A percentile compares a stretch with the other conserved stretches of the same genome.
Evolutionary conservation across 176 grass and related monocot genomes (phyloP).

Genomic region (Thalia dealbata): DNA sequence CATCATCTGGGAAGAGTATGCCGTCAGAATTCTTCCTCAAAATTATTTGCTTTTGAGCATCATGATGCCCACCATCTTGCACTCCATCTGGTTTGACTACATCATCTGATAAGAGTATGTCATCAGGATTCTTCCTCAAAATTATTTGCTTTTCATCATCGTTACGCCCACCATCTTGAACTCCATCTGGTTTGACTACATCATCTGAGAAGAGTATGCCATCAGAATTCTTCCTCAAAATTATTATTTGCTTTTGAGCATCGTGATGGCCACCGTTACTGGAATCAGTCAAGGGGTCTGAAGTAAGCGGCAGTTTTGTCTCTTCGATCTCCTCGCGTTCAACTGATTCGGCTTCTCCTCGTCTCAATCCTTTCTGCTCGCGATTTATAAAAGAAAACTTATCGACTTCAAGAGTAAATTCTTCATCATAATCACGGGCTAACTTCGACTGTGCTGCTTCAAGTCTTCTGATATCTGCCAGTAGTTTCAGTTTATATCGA

Average conservation of each 20-base stretch:
- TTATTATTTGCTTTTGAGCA: background rate
- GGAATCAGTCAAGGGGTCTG: constrained; percentile 6
- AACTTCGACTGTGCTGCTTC: constrained; percentile 19
- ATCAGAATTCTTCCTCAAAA: constrained; percentile 3
- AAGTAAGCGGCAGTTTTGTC: constrained; percentile 3
- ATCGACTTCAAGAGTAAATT: constrained; percentile 3
- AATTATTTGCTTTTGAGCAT: background rate
- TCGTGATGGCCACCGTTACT: background rate
- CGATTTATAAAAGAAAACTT: background rate
- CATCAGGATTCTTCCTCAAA: constrained; percentile 4
- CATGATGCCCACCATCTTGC: background rate
- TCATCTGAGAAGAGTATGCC: background rate
- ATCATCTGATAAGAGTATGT: background rate
- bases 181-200: constrained; percentile 3
- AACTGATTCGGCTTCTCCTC: constrained; percentile 9
- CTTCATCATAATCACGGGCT: constrained; percentile 5
- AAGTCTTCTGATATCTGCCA: constrained; percentile 32
- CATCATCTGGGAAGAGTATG: background rate
- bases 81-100: constrained; percentile 1
- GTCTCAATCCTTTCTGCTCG: background rate
- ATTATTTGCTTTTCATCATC: background rate
- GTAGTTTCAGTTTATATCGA: constrained; percentile 31
- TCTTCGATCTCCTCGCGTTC: background rate
- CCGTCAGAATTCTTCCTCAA: constrained; percentile 2
- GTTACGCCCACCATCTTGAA: background rate